These are phyloP conservation scores for Colletotrichum melonis DNA, from an alignment of 2,329 filamentous ascomycete genomes.

Conservation along the genomic window DNA sequence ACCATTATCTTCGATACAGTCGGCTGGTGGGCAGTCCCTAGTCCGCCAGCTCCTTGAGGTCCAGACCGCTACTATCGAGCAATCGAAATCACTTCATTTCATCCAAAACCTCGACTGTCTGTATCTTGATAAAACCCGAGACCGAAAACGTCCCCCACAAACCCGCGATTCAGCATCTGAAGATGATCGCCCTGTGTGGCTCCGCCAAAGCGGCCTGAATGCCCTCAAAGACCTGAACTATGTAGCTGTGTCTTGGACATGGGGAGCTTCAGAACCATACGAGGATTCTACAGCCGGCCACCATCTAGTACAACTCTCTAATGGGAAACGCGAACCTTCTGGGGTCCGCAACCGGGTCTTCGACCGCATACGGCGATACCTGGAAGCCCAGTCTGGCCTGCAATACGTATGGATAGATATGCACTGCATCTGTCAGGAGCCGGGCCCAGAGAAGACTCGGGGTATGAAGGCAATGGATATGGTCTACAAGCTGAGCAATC, in stretches of 20 bases:
- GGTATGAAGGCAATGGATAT: constrained; percentile 13
- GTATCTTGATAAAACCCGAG: neutral
- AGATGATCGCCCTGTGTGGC: neutral
- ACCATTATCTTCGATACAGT: neutral
- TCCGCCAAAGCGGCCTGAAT: neutral
- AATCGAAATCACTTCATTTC: constrained; percentile 2
- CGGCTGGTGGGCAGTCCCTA: neutral
- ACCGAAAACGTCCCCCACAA: neutral
- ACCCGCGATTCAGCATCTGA: neutral
- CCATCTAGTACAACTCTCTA: neutral
- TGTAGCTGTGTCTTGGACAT: neutral
- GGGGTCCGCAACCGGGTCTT: neutral
- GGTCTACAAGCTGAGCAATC: neutral
- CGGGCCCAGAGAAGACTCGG: neutral
- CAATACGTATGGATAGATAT: neutral
- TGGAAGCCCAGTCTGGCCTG: neutral
- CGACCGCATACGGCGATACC: neutral
- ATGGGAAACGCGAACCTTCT: neutral
- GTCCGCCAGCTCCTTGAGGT: neutral
- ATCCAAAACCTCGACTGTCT: neutral
- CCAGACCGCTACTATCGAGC: neutral
- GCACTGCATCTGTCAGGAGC: constrained; percentile 5
- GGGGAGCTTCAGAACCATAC: neutral
- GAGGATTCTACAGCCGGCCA: neutral
- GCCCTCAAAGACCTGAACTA: neutral